Conservation (phyloP, 176 grass and related monocot genomes). For the Triticum timopheevii region DNA sequence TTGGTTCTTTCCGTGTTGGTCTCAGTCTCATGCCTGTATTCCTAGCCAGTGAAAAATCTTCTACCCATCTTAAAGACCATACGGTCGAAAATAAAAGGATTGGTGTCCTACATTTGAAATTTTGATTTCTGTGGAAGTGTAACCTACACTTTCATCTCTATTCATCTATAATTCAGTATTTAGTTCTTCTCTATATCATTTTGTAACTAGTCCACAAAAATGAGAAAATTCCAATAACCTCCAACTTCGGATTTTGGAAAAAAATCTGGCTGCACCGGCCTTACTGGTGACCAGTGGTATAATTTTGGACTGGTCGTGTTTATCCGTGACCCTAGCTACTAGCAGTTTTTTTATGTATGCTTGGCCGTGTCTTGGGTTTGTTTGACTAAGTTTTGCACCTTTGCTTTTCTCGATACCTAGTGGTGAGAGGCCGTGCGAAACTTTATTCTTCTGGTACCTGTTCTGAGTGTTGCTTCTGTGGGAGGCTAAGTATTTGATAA, state of each 20-base stretch:
- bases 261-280: not conserved
- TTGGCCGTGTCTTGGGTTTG: not conserved
- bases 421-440: not conserved
- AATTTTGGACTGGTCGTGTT: slow-evolving; percentile 4
- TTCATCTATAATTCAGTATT: not conserved
- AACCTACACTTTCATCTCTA: not conserved
- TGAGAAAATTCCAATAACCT: not conserved
- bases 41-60: slow-evolving; percentile 4
- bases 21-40: not conserved
- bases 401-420: slow-evolving; percentile 23
- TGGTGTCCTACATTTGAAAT: not conserved
- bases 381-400: slow-evolving; percentile 16
- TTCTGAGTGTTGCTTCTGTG: slow-evolving; percentile 37
- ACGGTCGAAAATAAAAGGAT: not conserved
- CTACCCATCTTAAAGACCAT: not conserved
- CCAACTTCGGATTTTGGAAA: not conserved
- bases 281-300: not conserved
- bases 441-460: slow-evolving; percentile 38
- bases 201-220: not conserved
- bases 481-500: slow-evolving; percentile 38
- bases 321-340: not conserved
- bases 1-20: slow-evolving; percentile 12
- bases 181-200: not conserved
- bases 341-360: slow-evolving; percentile 6
- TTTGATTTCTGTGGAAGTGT: not conserved